Evolutionary conservation across 148 eudicot species (phyloP).

Genomic region (Amaranthus hypochondriacus): DNA sequence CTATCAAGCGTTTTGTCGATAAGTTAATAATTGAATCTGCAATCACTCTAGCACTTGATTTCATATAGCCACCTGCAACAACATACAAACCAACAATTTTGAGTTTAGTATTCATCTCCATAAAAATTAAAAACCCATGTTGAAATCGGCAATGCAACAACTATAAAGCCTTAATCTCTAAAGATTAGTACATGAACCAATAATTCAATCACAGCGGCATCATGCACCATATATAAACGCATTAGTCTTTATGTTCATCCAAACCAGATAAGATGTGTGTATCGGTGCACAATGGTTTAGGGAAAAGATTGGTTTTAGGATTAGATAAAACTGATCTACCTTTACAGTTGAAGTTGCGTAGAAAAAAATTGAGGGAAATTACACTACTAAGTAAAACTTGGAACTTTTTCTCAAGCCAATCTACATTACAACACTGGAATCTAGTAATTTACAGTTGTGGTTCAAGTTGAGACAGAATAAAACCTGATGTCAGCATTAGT

Average conservation of each 20-base stretch:
- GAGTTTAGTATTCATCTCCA: neutral
- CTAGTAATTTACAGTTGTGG: neutral
- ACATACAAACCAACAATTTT: neutral
- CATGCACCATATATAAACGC: too few relatives aligned
- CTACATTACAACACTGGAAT: too few relatives aligned
- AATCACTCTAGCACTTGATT: constrained; percentile 84
- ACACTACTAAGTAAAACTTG: too few relatives aligned
- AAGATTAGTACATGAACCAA: too few relatives aligned
- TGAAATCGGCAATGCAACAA: neutral
- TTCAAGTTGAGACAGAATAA: constrained; percentile 12
- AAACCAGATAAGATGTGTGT: too few relatives aligned
- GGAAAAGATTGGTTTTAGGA: neutral
- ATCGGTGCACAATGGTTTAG: neutral
- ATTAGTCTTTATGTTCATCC: too few relatives aligned
- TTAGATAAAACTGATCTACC: neutral
- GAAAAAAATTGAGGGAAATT: too few relatives aligned
- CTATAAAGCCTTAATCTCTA: too few relatives aligned
- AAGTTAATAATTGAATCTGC: constrained; percentile 84
- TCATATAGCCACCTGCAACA: constrained; percentile 85
- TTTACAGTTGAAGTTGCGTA: neutral
- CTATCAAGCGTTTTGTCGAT: constrained; percentile 60
- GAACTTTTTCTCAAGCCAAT: too few relatives aligned
- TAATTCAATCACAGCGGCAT: too few relatives aligned
- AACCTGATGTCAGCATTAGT: constrained; percentile 96
- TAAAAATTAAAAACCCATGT: neutral